Evolutionary conservation across 2,329 filamentous ascomycete species (phyloP).

Genomic region (Teratosphaeria destructans): DNA sequence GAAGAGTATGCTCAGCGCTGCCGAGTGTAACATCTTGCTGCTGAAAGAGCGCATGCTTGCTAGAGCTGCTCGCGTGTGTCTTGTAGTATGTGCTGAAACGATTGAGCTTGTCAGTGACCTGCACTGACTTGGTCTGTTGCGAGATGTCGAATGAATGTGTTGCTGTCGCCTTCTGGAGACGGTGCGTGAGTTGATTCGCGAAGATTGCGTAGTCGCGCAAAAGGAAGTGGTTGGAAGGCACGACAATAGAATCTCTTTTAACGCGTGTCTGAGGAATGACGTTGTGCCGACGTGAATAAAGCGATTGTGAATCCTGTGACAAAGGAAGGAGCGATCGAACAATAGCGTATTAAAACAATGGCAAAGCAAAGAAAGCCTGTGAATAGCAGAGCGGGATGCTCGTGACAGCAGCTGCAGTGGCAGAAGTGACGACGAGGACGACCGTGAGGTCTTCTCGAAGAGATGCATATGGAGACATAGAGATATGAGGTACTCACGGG

Average conservation of each 20-base stretch:
- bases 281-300: neutral
- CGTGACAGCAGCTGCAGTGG: neutral
- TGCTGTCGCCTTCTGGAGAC: neutral
- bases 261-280: neutral
- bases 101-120: constrained; percentile 7
- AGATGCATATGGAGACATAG: neutral
- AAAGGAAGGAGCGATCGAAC: constrained; percentile 2
- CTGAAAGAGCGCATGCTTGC: constrained; percentile 15
- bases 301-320: neutral
- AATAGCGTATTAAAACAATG: constrained; percentile 2
- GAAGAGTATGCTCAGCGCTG: constrained; percentile 21
- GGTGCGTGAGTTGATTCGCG: too few relatives aligned
- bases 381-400: constrained; percentile 1
- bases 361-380: neutral
- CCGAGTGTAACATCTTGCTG: constrained; percentile 16
- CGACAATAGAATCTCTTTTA: neutral
- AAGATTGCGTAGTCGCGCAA: neutral
- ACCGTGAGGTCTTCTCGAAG: neutral
- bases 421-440: constrained; percentile 1
- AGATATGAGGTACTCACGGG: neutral
- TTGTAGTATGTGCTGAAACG: constrained; percentile 1
- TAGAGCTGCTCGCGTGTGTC: neutral
- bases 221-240: neutral
- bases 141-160: neutral
- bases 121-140: constrained; percentile 4